Evolutionary conservation across 23 red algal species (phyloP), one percentile per base, ranked within the genome.

Genomic region (Gracilariopsis chorda): DNA sequence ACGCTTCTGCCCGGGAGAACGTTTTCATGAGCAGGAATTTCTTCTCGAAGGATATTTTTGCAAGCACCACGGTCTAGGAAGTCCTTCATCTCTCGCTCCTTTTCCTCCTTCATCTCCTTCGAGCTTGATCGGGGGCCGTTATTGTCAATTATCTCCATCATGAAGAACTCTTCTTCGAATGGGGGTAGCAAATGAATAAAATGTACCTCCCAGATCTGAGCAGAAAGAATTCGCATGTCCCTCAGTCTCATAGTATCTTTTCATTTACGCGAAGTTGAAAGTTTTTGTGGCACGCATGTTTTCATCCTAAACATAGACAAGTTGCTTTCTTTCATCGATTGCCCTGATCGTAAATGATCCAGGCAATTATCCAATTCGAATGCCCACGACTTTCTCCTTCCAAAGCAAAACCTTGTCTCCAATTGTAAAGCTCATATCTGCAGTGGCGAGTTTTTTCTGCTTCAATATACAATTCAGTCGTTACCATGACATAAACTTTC

Each of bases 351-450:
- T n/a, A 80, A 80, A 80, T 21, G 52, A 48, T 49, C 75, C 75
- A 30, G 56, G 24, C 75, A 41, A 80, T 80, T 80, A 41, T 0
- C 45, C 75, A 21, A 80, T 80, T n/a, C n/a, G n/a, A n/a, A n/a
- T n/a, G n/a, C n/a, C n/a, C n/a, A n/a, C n/a, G n/a, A n/a, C n/a
- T n/a, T n/a, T n/a, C n/a, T n/a, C n/a, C n/a, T n/a, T n/a, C n/a
- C n/a, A n/a, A n/a, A n/a, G n/a, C n/a, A n/a, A n/a, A n/a, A n/a
- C n/a, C n/a, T n/a, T n/a, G n/a, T n/a, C n/a, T n/a, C n/a, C n/a
- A n/a, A n/a, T n/a, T n/a, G n/a, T n/a, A n/a, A n/a, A n/a, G n/a
- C n/a, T n/a, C n/a, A n/a, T n/a, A n/a, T n/a, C n/a, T n/a, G n/a
- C n/a, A n/a, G n/a, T n/a, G n/a, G n/a, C n/a, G n/a, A n/a, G n/a